Base-by-base conservation (phyloP, 2,329 filamentous ascomycete genomes). In the Paecilomyces fulvus region DNA sequence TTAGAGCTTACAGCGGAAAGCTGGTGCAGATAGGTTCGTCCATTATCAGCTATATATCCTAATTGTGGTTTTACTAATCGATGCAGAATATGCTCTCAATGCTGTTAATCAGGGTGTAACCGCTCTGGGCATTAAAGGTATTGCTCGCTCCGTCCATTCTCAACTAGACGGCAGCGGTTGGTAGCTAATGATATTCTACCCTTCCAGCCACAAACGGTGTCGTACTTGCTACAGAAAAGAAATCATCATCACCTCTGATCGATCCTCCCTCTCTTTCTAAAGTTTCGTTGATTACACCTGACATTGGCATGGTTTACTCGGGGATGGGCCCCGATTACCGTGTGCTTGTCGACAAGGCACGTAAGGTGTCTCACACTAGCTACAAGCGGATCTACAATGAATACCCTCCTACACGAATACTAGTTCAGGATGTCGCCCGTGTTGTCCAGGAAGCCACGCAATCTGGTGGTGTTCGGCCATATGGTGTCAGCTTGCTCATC, bases 311-410 rank as follows among this genome's bases (percentile, higher is more conserved):
- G 90, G 94, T 99, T 68, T 99, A 99, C 80, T 92, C 91, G 54
- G 94, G 94, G 73, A 99, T 99, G 94, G 92, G 94, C 30, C 94
- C 94, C 58, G 94, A 99, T 77, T 99, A 97, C 80, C 87, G 94
- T 75, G 90, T 99, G 57, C 83, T 99, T 55, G 94, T 97, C 66
- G 94, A 99, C 81, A 92, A 92, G 76, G 94, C 94, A 66, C 91
- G 94, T 72, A 99, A 97, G 78, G 94, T 96, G 64, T 96, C 92
- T 56, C 94, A 99, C 79, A 95, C 94, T 51, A 88, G 87, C 75
- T 99, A 99, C 86, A 99, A 99, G 85, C 90, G 94, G 75, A 92
- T 99, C 80, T 99, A 99, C 82, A 99, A 99, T 79, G 94, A 99
- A 79, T 99, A 99, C 79, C 94, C 94, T n/a, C 94, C 94, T 5